Percentiles rank a stretch among this genome's conserved stretches.
phyloP scores from a whole-genome alignment of 83 land plant species.

The Thuja plicata region DNA sequence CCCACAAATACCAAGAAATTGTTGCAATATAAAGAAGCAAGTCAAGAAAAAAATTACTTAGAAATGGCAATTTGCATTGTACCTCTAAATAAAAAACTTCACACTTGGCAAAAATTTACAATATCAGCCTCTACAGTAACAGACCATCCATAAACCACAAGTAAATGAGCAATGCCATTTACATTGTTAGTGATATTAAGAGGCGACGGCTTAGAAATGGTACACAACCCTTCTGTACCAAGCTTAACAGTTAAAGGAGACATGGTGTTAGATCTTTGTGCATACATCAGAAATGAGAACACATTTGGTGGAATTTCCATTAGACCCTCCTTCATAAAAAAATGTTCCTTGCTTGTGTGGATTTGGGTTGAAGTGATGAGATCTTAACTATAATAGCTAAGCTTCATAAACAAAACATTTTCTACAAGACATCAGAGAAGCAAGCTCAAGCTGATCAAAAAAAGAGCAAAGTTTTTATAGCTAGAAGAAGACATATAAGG shows the following conservation, averaged over 20 bases:
- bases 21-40: too few relatives aligned
- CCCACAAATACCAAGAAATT: too few relatives aligned
- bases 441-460: slow-evolving; percentile 95
- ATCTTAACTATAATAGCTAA: slow-evolving; percentile 91
- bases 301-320: slow-evolving; percentile 95
- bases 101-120: too few relatives aligned
- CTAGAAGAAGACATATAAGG: slow-evolving; percentile 93
- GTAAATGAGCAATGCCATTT: slow-evolving; percentile 63
- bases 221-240: slow-evolving; percentile 92
- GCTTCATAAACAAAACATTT: slow-evolving; percentile 90
- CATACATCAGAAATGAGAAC: too few relatives aligned
- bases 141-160: not conserved
- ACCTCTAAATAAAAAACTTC: too few relatives aligned
- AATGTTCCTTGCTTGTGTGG: slow-evolving; percentile 96
- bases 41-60: too few relatives aligned
- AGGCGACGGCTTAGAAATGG: slow-evolving; percentile 71
- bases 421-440: slow-evolving; percentile 88
- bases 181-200: slow-evolving; percentile 73
- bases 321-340: slow-evolving; percentile 92
- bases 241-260: too few relatives aligned
- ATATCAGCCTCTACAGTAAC: not conserved
- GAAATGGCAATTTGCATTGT: too few relatives aligned
- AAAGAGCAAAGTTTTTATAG: slow-evolving; percentile 89
- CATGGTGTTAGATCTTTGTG: too few relatives aligned
- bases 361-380: slow-evolving; percentile 95